Base-by-base conservation (phyloP, 2,329 filamentous ascomycete species). In the Arthrobotrys pseudoclavata region DNA sequence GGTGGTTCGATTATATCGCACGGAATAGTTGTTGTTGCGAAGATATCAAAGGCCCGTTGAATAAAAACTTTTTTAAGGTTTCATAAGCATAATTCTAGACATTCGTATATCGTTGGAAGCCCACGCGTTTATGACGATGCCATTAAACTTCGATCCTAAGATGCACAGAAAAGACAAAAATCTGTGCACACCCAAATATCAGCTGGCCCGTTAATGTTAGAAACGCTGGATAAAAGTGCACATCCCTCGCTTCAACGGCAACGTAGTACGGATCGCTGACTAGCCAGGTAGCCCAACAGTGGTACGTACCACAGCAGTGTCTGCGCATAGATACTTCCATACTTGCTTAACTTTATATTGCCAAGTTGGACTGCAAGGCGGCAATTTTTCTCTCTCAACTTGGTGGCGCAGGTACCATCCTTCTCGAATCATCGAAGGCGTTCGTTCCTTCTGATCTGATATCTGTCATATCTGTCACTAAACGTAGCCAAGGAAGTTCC, bases 1-100 rank as follows among this genome's bases (percentile, higher is more conserved):
- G 88, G 88, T 26, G 88, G 85, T n/a, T 87, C 84, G 45, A 89
- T 82, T 76, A 89, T 86, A 10, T 87, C 86, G 82, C 89, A 89
- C 4, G 87, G 89, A 7, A 88, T 85, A 62, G n/a, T n/a, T n/a
- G n/a, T n/a, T n/a, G n/a, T n/a, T n/a, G n/a, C n/a, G n/a, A n/a
- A n/a, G n/a, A n/a, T n/a, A n/a, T n/a, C n/a, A n/a, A n/a, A n/a
- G 47, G n/a, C 15, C 18, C 4, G 42, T 42, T n/a, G 4, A 42
- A 5, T 12, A 42, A 4, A 4, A 42, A n/a, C 1, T 42, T 42
- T 13, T n/a, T 15, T 42, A 12, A 42, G 13, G 15, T 12, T 42
- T n/a, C 13, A n/a, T 4, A n/a, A 4, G 2, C 37, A 3, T 1
- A n/a, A 15, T 42, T n/a, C 15, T 12, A 3, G 13, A 12, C 37